Percentiles rank a stretch among this genome's conserved stretches.
These are phyloP conservation scores for Trematosphaeria pertusa DNA, from an alignment of 2,329 filamentous ascomycete species.

Conservation along the genomic window DNA sequence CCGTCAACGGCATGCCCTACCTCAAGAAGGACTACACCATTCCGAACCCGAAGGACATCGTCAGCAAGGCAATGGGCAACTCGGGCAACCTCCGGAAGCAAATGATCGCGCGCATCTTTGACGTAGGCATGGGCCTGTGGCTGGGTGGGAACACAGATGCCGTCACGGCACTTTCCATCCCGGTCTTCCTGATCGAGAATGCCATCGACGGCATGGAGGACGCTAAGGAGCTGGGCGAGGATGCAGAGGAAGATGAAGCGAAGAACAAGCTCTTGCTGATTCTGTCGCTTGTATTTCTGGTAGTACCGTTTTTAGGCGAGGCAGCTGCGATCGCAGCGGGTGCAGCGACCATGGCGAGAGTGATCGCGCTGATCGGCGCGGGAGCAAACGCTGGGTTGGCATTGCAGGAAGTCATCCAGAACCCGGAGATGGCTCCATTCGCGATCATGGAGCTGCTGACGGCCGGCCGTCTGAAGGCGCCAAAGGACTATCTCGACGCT, in stretches of 20 bases:
- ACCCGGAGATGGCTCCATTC: slow-evolving; percentile 9
- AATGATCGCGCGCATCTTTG: background rate
- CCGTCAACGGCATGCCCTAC: slow-evolving; percentile 1
- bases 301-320: slow-evolving; percentile 11
- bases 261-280: slow-evolving; percentile 8
- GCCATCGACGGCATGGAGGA: slow-evolving; percentile 10
- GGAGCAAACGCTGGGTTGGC: slow-evolving; percentile 4
- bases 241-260: slow-evolving; percentile 9
- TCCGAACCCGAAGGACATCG: slow-evolving; percentile 9
- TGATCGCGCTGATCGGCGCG: background rate
- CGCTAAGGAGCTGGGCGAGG: slow-evolving; percentile 10
- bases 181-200: slow-evolving; percentile 12
- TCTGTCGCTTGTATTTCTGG: slow-evolving; percentile 10
- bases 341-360: background rate
- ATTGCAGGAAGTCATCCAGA: slow-evolving; percentile 6
- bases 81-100: background rate
- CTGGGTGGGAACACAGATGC: slow-evolving; percentile 5
- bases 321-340: slow-evolving; percentile 3
- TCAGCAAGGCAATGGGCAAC: slow-evolving; percentile 8
- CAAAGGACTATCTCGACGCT: slow-evolving; percentile 3
- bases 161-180: slow-evolving; percentile 10
- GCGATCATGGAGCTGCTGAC: slow-evolving; percentile 7
- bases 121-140: slow-evolving; percentile 6
- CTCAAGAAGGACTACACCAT: slow-evolving; percentile 5
- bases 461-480: slow-evolving; percentile 2